Evolutionary conservation across 176 grass and related monocot species (phyloP).

Genomic region (Carex pumila): DNA sequence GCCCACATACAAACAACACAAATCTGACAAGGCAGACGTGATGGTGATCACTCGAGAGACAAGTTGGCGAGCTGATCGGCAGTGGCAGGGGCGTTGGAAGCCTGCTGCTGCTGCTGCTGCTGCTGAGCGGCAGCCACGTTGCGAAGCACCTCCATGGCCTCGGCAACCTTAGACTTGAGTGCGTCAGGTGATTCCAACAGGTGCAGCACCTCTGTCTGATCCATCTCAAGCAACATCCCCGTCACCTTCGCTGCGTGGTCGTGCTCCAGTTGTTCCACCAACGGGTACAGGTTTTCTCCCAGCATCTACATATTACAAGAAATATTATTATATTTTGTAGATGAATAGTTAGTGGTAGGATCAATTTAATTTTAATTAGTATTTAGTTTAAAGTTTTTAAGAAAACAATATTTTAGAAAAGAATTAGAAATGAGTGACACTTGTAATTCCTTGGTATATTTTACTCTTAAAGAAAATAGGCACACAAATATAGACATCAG

Average conservation of each 20-base stretch:
- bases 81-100: neutral
- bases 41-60: constrained; percentile 8
- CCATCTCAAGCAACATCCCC: constrained; percentile 71
- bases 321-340: too few relatives aligned
- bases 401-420: too few relatives aligned
- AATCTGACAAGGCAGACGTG: neutral
- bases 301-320: constrained; percentile 31
- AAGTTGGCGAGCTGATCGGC: constrained; percentile 32
- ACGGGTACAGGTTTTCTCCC: constrained; percentile 50
- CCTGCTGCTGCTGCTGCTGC: constrained; percentile 15
- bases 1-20: neutral
- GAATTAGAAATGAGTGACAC: too few relatives aligned
- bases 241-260: constrained; percentile 57
- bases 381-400: too few relatives aligned
- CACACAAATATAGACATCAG: too few relatives aligned
- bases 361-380: too few relatives aligned
- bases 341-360: too few relatives aligned
- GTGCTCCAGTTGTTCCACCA: constrained; percentile 53
- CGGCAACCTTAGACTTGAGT: constrained; percentile 50
- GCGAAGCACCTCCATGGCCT: constrained; percentile 56
- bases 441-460: too few relatives aligned
- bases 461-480: too few relatives aligned
- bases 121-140: constrained; percentile 40
- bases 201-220: constrained; percentile 59
- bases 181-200: constrained; percentile 55